phyloP scores from a whole-genome alignment of 208 protist species.

The Histomonas meleagridis region DNA sequence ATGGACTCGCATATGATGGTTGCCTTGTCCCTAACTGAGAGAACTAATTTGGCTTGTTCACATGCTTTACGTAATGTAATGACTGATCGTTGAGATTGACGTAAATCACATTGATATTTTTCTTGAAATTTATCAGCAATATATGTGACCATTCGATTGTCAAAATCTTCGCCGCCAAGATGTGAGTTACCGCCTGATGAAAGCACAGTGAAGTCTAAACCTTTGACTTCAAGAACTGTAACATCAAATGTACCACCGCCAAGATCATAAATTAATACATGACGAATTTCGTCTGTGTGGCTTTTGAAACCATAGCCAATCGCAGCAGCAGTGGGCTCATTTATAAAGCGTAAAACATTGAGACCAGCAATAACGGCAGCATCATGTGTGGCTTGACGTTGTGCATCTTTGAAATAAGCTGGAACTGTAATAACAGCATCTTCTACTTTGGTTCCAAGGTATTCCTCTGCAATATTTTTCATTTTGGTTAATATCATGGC shows the following conservation, averaged over 20 bases:
- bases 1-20: constrained; percentile 83
- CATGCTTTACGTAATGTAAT: constrained; percentile 61
- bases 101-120: constrained; percentile 66
- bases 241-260: constrained; percentile 73
- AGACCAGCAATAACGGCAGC: constrained; percentile 70
- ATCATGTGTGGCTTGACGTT: constrained; percentile 76
- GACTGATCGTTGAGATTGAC: constrained; percentile 55
- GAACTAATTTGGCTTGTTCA: constrained; percentile 77
- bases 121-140: constrained; percentile 84
- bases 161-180: constrained; percentile 85
- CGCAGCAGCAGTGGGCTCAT: constrained; percentile 97
- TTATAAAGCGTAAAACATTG: constrained; percentile 97
- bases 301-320: constrained; percentile 94
- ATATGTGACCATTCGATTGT: constrained; percentile 83
- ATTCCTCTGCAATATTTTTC: constrained; percentile 79
- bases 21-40: constrained; percentile 53
- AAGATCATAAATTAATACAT: constrained; percentile 55
- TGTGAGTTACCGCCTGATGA: constrained; percentile 95
- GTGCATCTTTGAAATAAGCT: constrained; percentile 92
- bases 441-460: constrained; percentile 72
- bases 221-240: constrained; percentile 91
- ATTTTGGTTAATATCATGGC: constrained; percentile 77
- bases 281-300: constrained; percentile 52
- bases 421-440: constrained; percentile 85
- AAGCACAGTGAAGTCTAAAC: constrained; percentile 68